phyloP scores from a whole-genome alignment of 1,139 yeast genomes.

The Nakaseomyces sp. region DNA sequence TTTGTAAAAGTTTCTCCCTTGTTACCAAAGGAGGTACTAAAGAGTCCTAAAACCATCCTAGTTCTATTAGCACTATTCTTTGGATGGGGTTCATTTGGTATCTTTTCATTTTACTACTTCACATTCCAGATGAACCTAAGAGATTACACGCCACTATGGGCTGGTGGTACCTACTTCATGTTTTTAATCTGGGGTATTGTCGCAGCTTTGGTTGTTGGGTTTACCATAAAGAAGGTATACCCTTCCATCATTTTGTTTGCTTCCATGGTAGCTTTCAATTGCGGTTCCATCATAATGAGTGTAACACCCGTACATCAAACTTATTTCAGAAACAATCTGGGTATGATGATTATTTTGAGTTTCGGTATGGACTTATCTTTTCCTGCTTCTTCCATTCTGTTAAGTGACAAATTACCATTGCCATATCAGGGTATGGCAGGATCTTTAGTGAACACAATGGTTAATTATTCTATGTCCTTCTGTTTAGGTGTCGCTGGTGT shows the following conservation, averaged over 20 bases:
- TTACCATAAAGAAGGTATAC: conserved; percentile 35
- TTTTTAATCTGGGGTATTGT: conserved; percentile 40
- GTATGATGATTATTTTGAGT: conserved; percentile 41
- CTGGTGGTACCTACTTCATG: conserved; percentile 40
- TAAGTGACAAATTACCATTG: conserved; percentile 43
- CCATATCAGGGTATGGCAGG: conserved; percentile 56
- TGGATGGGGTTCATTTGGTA: conserved; percentile 56
- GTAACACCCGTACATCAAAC: conserved; percentile 43
- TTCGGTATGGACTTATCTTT: conserved; percentile 56
- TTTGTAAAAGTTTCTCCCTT: conserved; percentile 34
- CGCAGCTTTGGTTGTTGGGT: conserved; percentile 41
- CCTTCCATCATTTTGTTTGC: conserved; percentile 40
- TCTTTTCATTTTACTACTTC: conserved; percentile 38
- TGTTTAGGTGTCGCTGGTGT: conserved; percentile 45
- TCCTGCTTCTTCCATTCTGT: conserved; percentile 47
- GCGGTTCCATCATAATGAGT: conserved; percentile 42
- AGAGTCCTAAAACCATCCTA: conserved; percentile 31
- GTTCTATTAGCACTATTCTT: conserved; percentile 31
- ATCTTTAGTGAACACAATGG: conserved; percentile 45
- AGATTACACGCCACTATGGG: conserved; percentile 37
- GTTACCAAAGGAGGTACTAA: conserved; percentile 38
- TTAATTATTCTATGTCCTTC: conserved; percentile 46
- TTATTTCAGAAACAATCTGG: conserved; percentile 40
- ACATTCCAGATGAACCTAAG: conserved; percentile 39
- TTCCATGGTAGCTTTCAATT: conserved; percentile 40